phyloP scores from a whole-genome alignment of 441 rosid species.

The Adansonia rubrostipa region DNA sequence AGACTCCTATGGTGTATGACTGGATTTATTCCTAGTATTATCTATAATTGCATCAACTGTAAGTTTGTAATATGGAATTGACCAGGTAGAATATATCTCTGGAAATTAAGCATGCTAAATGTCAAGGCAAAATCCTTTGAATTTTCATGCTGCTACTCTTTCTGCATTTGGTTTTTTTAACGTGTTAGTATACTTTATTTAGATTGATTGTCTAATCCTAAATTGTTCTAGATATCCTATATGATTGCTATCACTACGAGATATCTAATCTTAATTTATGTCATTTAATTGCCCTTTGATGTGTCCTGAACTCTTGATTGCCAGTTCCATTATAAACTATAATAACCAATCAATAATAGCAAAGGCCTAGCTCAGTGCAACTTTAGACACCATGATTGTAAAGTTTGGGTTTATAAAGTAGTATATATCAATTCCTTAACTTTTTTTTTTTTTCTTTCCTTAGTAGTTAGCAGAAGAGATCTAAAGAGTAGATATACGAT shows the following conservation, averaged over 20 bases:
- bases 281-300: neutral
- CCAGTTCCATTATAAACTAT: neutral
- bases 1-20: constrained; percentile 25
- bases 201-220: neutral
- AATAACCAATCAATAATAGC: neutral
- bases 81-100: neutral
- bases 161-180: neutral
- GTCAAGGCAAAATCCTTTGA: neutral
- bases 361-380: neutral
- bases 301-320: neutral
- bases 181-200: neutral
- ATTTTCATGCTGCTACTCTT: neutral
- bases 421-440: neutral
- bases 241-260: neutral
- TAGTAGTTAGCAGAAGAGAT: neutral
- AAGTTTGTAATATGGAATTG: constrained; percentile 19
- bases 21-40: neutral
- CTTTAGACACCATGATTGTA: neutral
- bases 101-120: neutral
- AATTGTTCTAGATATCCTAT: neutral
- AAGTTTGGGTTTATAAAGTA: neutral
- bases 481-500: neutral
- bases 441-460: neutral
- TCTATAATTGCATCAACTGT: constrained; percentile 12
- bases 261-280: neutral